A percentile compares a stretch with the other conserved stretches of the same genome.
phyloP scores from a whole-genome alignment of 352 stramenopile species.

The Globisporangium parvum region DNA sequence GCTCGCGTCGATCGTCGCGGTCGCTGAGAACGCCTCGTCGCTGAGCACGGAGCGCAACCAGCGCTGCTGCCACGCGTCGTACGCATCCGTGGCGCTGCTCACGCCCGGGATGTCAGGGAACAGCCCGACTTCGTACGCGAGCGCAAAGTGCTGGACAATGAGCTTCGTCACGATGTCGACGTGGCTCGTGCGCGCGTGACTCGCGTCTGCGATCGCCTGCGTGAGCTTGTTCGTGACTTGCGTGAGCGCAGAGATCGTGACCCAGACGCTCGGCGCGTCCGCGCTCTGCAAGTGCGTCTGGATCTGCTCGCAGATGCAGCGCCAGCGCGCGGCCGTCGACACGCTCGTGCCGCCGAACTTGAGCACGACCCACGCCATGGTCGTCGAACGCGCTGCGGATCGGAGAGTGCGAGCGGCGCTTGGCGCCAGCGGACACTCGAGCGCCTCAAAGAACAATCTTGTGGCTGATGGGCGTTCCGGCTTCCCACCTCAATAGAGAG shows the following conservation, averaged over 20 bases:
- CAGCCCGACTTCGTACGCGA: conserved; percentile 65
- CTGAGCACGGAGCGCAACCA: conserved; percentile 54
- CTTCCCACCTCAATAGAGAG: too few relatives aligned
- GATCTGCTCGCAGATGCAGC: conserved; percentile 73
- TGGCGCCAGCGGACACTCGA: neutral
- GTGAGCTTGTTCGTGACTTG: conserved; percentile 87
- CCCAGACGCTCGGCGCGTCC: conserved; percentile 56
- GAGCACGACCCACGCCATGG: conserved; percentile 70
- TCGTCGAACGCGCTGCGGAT: neutral
- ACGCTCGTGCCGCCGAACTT: conserved; percentile 90
- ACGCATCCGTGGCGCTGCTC: conserved; percentile 29
- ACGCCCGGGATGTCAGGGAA: conserved; percentile 31
- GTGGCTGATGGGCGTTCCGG: too few relatives aligned
- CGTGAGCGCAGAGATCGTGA: conserved; percentile 84
- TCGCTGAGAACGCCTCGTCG: conserved; percentile 41
- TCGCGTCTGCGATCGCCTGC: conserved; percentile 41
- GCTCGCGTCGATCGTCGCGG: conserved; percentile 27
- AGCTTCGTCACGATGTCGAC: conserved; percentile 39
- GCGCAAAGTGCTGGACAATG: conserved; percentile 58
- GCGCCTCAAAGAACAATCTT: too few relatives aligned
- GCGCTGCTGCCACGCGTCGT: conserved; percentile 51
- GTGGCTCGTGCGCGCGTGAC: conserved; percentile 32
- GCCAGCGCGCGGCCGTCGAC: conserved; percentile 70
- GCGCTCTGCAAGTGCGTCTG: conserved; percentile 38
- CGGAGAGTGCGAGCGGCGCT: too few relatives aligned